Evolutionary conservation across 1,284 basidiomycete species (phyloP), one percentile per base, ranked within the genome.

Genomic region (Austroboletus novae-zelandiae): DNA sequence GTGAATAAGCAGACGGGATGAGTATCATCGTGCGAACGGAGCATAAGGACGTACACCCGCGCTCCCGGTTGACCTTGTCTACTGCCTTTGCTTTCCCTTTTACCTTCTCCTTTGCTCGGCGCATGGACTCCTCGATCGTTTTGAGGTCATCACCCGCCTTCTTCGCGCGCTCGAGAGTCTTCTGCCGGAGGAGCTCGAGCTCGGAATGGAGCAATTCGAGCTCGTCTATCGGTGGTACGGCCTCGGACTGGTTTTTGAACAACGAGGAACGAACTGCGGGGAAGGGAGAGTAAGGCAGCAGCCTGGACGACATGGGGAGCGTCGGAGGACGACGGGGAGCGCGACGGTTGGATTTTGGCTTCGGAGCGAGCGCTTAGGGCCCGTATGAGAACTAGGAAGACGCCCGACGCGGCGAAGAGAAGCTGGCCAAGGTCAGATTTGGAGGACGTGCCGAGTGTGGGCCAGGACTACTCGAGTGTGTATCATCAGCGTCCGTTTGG

Each of bases 31-130:
- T 50, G 53, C 31, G 25, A 45, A 52, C n/a, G 32, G 6, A 36
- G 17, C 31, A 37, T 7, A 52, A 55, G 66, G 55, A 86, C 86
- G 71, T 73, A 89, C 83, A 83, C 61, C 79, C 88, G 65, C 74
- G 80, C 63, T 85, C 87, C 56, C 78, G 79, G 70, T 85, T 86
- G 46, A 82, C 71, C 69, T 80, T 86, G 54, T 85, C 83, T 44
- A 78, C 62, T 29, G 78, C 80, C 69, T 79, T 86, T 40, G 78
- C 80, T 68, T 91, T 89, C 4, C 83, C 83, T 69, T 88, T 87
- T 69, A 84, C 84, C 67, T 79, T 83, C 71, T 86, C 86, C 71
- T 79, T 84, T 71, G 88, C 77, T 55, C 79, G 76, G 49, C 81
- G 75, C 78, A 85, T 82, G 42, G 80, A 83, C 66, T 83, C 85